Conservation (phyloP, 352 stramenopile species). For the Elongisporangium undulatum region DNA sequence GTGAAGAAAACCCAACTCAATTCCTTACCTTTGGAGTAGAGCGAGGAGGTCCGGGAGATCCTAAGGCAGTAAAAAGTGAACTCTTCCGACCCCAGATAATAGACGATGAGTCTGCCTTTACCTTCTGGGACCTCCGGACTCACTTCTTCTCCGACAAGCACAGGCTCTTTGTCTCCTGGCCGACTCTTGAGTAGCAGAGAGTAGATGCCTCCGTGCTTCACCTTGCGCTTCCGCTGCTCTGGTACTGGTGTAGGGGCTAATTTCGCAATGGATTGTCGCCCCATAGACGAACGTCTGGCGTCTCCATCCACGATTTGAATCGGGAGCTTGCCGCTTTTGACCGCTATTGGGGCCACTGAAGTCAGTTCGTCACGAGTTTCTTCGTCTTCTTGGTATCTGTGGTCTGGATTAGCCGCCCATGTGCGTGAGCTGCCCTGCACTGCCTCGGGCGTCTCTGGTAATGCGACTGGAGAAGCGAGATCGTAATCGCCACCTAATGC, state of each 20-base stretch:
- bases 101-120: not conserved
- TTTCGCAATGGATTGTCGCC: not conserved
- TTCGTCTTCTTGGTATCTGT: constrained; percentile 11
- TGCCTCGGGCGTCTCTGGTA: constrained; percentile 33
- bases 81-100: constrained; percentile 2
- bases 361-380: constrained; percentile 5
- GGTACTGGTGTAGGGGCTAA: constrained; percentile 1
- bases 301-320: not conserved
- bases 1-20: not conserved
- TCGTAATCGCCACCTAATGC: constrained; percentile 47
- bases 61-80: not conserved
- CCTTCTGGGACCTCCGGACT: constrained; percentile 18
- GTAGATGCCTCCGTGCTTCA: constrained; percentile 76
- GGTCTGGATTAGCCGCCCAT: constrained; percentile 20
- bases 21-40: constrained; percentile 1
- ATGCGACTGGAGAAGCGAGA: constrained; percentile 53
- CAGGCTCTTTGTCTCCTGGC: constrained; percentile 33
- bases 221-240: constrained; percentile 43
- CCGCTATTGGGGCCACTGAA: not conserved
- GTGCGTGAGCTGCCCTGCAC: not conserved
- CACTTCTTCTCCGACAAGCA: constrained; percentile 48
- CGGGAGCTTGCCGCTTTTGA: not conserved
- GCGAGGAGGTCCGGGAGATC: not conserved
- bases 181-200: constrained; percentile 68
- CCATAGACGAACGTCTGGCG: not conserved